Evolutionary conservation across 306 rosid genomes (phyloP).

Genomic region (Gillenia trifoliata): DNA sequence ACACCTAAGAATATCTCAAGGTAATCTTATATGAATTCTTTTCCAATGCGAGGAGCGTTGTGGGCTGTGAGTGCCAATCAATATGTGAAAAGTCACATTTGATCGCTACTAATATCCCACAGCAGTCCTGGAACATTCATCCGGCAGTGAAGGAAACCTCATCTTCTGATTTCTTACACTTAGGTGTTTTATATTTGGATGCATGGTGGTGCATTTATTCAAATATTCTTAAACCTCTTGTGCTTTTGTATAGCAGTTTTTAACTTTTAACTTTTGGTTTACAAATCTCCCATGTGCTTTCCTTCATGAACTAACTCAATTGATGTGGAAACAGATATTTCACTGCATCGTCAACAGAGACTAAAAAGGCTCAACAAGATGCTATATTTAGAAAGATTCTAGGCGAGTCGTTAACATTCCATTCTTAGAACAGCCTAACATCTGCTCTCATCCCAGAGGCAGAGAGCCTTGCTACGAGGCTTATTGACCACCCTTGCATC

Average conservation of each 20-base stretch:
- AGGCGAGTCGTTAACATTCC: slow-evolving; percentile 61
- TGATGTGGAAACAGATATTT: no score
- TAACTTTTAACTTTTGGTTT: no score
- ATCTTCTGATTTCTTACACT: background rate
- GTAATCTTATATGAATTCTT: no score
- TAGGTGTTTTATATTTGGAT: background rate
- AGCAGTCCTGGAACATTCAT: background rate
- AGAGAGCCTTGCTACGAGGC: slow-evolving; percentile 70
- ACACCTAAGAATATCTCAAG: no score
- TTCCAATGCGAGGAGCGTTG: no score
- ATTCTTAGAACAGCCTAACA: slow-evolving; percentile 84
- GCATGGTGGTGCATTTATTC: background rate
- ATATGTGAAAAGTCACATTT: background rate
- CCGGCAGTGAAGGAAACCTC: background rate
- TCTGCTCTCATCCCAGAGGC: slow-evolving; percentile 71
- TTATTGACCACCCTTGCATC: slow-evolving; percentile 64
- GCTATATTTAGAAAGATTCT: slow-evolving; percentile 47
- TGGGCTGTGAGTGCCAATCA: no score
- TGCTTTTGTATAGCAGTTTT: no score
- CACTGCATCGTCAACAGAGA: no score
- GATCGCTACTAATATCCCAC: background rate
- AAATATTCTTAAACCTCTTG: no score
- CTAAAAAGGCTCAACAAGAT: no score
- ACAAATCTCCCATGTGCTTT: no score
- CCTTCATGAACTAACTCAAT: no score